Conservation (phyloP, 2,329 filamentous ascomycete species). For the Hypoxylon sp. region DNA sequence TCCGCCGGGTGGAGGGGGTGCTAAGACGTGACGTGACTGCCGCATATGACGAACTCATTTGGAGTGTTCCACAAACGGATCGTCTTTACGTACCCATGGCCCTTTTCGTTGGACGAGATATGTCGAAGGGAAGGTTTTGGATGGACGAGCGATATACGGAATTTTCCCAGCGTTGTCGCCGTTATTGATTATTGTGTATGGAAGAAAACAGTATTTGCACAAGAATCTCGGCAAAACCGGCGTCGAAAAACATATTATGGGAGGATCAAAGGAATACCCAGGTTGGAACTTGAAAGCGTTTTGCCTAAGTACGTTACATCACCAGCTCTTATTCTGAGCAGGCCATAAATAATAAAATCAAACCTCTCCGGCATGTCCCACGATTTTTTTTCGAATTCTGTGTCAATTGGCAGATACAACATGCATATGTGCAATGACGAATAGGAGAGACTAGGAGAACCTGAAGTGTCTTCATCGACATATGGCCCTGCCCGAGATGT, state of each 20-base stretch:
- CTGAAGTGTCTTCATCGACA: neutral
- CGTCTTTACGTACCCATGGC: slow-evolving; percentile 11
- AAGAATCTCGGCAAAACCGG: slow-evolving; percentile 12
- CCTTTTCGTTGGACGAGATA: slow-evolving; percentile 11
- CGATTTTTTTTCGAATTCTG: neutral
- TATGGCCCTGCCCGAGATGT: neutral
- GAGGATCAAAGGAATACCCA: slow-evolving; percentile 32
- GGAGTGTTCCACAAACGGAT: slow-evolving; percentile 11
- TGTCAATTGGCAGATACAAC: neutral
- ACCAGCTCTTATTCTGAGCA: slow-evolving; percentile 18
- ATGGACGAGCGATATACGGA: slow-evolving; percentile 26
- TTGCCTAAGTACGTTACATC: slow-evolving; percentile 17
- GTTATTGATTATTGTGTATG: slow-evolving; percentile 23
- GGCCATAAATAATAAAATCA: slow-evolving; percentile 21
- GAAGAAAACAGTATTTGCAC: slow-evolving; percentile 18
- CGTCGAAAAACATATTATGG: slow-evolving; percentile 20
- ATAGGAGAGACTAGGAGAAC: neutral
- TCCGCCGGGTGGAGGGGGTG: slow-evolving; percentile 52
- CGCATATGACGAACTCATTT: slow-evolving; percentile 35
- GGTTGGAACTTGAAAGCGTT: slow-evolving; percentile 28
- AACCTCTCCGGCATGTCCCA: slow-evolving; percentile 9
- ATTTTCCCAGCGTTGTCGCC: slow-evolving; percentile 22
- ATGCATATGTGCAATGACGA: neutral
- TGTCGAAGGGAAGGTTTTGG: slow-evolving; percentile 5
- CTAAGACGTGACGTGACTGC: slow-evolving; percentile 51